Base-by-base conservation (phyloP, 371 early-diverging fungal species). In the Mucor lusitanicus region DNA sequence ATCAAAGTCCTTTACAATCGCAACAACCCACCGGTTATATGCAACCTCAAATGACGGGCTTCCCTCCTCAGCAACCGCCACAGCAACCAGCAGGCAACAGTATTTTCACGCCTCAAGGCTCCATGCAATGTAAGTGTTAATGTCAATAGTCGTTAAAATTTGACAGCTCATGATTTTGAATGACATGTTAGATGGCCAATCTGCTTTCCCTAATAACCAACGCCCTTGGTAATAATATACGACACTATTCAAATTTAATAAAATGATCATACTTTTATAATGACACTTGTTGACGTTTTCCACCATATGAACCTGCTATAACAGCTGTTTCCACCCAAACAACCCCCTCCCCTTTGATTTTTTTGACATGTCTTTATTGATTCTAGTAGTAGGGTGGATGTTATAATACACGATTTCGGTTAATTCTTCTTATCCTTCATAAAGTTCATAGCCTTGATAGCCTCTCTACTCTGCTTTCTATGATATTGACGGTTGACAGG, bases 371-470 rank as follows among this genome's bases (percentile, higher is more conserved):
- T 53, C 3, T 13, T 27, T 53, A 27, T 53, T 53, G 27, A 53
- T 27, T 53, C 53, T 53, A 53, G 27, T 25, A 25, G n/a, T n/a
- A n/a, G n/a, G 27, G 25, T 27, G 37, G 6, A 35, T 35, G 37
- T 53, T 53, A 53, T 53, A 53, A 53, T 53, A 53, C 53, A 53
- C 23, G 37, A 25, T 50, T 50, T 50, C 23, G 46, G 13, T 73
- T 83, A 83, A 19, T 88, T 91, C 88, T 91, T 91, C 76, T 85
- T 92, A 73, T 89, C 85, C 79, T 90, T 91, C 85, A 91, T 90
- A 77, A 91, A 92, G 85, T 92, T 92, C 59, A 80, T 67, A 53
- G 83, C 87, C 77, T 90, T 90, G 74, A 92, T 92, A 44, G 77
- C 80, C 28, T 89, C 85, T 64, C 90, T 84, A 67, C 88, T 87